Evolutionary conservation across 208 protist genomes (phyloP), one percentile per base, ranked within the genome.

Genomic region (Leishmania braziliensis): DNA sequence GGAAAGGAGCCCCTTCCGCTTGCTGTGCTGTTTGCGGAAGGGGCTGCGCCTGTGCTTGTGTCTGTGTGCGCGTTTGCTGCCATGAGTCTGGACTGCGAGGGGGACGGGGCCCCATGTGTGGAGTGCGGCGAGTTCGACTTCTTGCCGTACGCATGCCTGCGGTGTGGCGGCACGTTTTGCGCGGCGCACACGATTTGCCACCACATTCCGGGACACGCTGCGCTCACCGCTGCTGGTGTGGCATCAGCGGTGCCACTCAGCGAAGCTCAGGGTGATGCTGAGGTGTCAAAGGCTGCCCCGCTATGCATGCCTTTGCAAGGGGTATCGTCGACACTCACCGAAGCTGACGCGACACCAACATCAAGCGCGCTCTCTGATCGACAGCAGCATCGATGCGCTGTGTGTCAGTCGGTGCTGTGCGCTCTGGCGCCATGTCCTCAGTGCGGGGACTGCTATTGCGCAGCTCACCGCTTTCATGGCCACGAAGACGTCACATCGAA

Each of bases 121-220:
- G 89, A 88, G 84, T 97, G 93, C 78, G 88, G 88, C 8, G 83
- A 89, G 56, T 94, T 97, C 80, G 90, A 95, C 84, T 95, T 94
- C 79, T 81, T 95, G 16, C 90, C 91, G 1, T 80, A 84, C 23
- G 78, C 53, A n/a, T 95, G 93, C 81, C 86, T 83, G 39, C 73
- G 78, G 77, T 95, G 93, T 83, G 50, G 78, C 29, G 84, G 83
- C 36, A 48, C 84, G 3, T 92, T 95, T 79, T 97, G 93, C 80
- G 80, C 83, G 8, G 81, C 87, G 1, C 92, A 97, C 81, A 83
- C 89, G 46, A 70, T 74, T 6, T 78, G 53, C 18, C 93, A 96
- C 53, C 86, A 87, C 76, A 56, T 87, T 50, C 75, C 86, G 26
- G 58, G 71, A 56, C 20, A 83, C 12, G 16, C n/a, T 36, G 43